A percentile compares a stretch with the other conserved stretches of the same genome.
phyloP scores from a whole-genome alignment of 1,139 yeast genomes.

The Kurtzmaniella quercitrusa region DNA sequence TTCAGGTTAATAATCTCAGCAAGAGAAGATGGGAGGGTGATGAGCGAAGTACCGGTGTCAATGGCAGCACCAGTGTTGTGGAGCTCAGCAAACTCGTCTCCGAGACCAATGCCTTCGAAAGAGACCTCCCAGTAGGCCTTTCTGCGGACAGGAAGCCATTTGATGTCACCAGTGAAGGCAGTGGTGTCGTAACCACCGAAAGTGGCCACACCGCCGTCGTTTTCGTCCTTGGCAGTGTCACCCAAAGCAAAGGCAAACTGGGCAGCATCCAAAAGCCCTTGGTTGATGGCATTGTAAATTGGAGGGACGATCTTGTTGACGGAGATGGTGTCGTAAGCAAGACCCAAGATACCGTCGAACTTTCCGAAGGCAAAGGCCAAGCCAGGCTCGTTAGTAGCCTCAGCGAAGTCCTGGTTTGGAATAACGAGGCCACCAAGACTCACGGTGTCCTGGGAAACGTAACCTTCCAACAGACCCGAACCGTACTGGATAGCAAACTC shows the following conservation, averaged over 20 bases:
- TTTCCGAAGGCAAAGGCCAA: conserved; percentile 97
- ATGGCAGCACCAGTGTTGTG: conserved; percentile 90
- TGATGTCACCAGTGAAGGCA: conserved; percentile 73
- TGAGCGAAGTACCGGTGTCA: conserved; percentile 96
- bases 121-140: conserved; percentile 99
- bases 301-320: conserved; percentile 91
- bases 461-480: conserved; percentile 89
- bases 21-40: conserved; percentile 88
- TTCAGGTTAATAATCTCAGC: conserved; percentile 93
- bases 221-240: conserved; percentile 59
- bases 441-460: conserved; percentile 78
- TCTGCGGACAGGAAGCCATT: conserved; percentile 97
- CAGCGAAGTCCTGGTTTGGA: conserved; percentile 89
- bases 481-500: conserved; percentile 86
- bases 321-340: conserved; percentile 87
- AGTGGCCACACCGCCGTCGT: conserved; percentile 84
- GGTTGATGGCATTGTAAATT: conserved; percentile 77
- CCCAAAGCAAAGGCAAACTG: conserved; percentile 90
- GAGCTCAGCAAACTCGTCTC: conserved; percentile 84
- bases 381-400: conserved; percentile 96
- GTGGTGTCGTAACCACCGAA: conserved; percentile 88
- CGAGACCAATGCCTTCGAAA: conserved; percentile 84
- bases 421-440: conserved; percentile 79
- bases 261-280: conserved; percentile 76
- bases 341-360: conserved; percentile 94